Percentiles rank a stretch among this genome's conserved stretches.
Evolutionary conservation across 2,329 filamentous ascomycete genomes (phyloP).

Genomic region (Hansfordia pulvinata): DNA sequence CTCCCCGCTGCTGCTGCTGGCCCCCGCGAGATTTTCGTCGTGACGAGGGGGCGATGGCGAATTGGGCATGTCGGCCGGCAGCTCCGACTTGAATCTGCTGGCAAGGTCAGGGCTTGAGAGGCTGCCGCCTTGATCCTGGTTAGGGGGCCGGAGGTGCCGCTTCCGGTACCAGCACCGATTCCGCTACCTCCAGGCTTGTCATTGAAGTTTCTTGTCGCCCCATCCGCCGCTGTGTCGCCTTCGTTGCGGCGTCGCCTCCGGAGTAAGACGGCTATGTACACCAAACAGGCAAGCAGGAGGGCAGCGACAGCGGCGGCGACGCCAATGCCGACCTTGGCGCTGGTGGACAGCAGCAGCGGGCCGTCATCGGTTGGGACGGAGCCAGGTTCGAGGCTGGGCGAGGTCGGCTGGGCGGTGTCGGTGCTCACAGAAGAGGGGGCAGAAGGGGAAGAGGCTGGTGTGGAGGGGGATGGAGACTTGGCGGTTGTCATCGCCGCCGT

Average conservation of each 20-base stretch:
- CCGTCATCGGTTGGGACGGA: slow-evolving; percentile 2
- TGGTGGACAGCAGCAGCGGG: slow-evolving; percentile 2
- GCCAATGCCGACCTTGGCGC: slow-evolving; percentile 6
- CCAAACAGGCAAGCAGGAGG: slow-evolving; percentile 5
- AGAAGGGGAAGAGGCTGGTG: slow-evolving; percentile 1
- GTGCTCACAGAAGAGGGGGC: background rate
- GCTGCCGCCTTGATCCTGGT: too few species aligned
- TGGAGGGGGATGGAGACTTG: background rate
- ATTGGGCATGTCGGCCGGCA: slow-evolving; percentile 6
- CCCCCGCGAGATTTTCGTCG: too few species aligned
- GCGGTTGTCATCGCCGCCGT: background rate
- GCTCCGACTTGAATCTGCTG: slow-evolving; percentile 6
- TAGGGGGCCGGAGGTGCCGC: too few species aligned
- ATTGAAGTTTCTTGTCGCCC: too few species aligned
- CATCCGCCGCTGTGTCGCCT: too few species aligned
- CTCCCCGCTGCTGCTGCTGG: too few species aligned
- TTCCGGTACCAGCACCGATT: too few species aligned
- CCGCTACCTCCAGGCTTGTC: too few species aligned
- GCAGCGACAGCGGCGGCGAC: slow-evolving; percentile 6
- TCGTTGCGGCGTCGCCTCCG: slow-evolving; percentile 5
- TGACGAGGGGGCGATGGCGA: background rate
- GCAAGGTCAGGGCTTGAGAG: too few species aligned
- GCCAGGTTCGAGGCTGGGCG: slow-evolving; percentile 1
- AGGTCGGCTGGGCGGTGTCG: slow-evolving; percentile 1
- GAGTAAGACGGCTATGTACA: slow-evolving; percentile 5